Evolutionary conservation across 2,329 filamentous ascomycete species (phyloP), one percentile per base, ranked within the genome.

Genomic region (Lecanoromycetidae sp.): DNA sequence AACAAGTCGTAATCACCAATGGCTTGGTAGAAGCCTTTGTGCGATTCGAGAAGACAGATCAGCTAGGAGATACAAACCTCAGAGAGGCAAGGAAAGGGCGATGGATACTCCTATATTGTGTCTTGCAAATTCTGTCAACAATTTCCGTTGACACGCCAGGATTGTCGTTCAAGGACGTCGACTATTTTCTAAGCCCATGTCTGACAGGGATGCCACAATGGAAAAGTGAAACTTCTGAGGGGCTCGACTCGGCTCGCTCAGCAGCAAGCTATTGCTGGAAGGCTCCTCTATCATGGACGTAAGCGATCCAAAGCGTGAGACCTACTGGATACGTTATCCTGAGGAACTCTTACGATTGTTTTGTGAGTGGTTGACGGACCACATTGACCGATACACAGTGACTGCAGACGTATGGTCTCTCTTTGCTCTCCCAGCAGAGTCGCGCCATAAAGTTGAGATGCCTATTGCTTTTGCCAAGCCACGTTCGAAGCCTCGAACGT

Each of bases 81-180:
- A 60, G 61, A 17, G 63, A 67, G 53, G 65, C 65, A 29, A 64
- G 66, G 15, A 60, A 67, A 25, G 66, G 66, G 15, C 63, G 65
- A 12, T 69, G 66, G 66, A 56, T 69, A 19, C 61, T 68, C 6
- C 54, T 69, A 22, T 67, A 68, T 48, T 63, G 60, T 29, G 59
- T 65, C 36, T 53, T 69, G 2, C 66, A 69, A 53, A 57, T 65
- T 7, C 58, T 69, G 3, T 65, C 64, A 8, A 64, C 58, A 2
- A 54, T 69, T 4, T 66, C 65, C 9, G 64, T 68, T 44, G 66
- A 68, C 44, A 61, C 64, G 0, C 57, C 59, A 22, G 60, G 59
- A 4, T 58, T 69, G 29, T 61, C 59, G 22, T 61, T 63, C 51
- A 62, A 56, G 5, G 57, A 62, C 4, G 38, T 20, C 4, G 62